phyloP scores from a whole-genome alignment of 805 yeast genomes.

The Yarrowia keelungensis region DNA sequence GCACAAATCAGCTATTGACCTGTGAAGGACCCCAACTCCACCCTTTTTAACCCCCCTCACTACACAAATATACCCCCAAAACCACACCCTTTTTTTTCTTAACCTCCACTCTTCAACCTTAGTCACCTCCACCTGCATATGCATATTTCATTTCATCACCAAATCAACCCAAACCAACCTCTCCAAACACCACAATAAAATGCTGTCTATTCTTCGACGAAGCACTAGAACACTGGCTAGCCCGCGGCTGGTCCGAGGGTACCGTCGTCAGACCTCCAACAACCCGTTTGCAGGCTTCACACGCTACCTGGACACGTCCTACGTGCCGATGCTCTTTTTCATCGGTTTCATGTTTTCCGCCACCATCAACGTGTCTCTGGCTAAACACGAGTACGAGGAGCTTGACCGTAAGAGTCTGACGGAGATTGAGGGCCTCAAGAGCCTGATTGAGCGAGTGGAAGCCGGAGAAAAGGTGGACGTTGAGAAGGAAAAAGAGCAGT shows the following conservation, averaged over 20 bases:
- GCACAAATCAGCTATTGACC: no score
- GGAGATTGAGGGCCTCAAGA: slow-evolving; percentile 52
- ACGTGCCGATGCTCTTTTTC: slow-evolving; percentile 53
- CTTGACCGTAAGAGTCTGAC: slow-evolving; percentile 52
- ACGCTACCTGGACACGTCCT: slow-evolving; percentile 42
- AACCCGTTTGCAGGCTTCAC: slow-evolving; percentile 32
- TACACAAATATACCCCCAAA: no score
- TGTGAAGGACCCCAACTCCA: no score
- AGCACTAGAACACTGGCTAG: not conserved
- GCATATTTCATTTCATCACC: not conserved
- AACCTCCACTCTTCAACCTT: no score
- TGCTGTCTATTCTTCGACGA: slow-evolving; percentile 15
- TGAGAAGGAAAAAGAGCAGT: slow-evolving; percentile 52
- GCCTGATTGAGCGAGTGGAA: slow-evolving; percentile 52
- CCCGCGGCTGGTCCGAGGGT: not conserved
- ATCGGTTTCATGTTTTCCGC: slow-evolving; percentile 57
- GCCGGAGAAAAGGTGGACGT: slow-evolving; percentile 55
- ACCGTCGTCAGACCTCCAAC: slow-evolving; percentile 11
- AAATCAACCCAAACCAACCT: no score
- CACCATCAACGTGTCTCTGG: slow-evolving; percentile 56
- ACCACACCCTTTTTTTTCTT: no score
- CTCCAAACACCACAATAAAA: not conserved
- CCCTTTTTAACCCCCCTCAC: no score
- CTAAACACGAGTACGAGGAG: slow-evolving; percentile 53
- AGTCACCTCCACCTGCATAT: not conserved